Conservation (phyloP, 306 rosid genomes). For the Cucumis sativus region DNA sequence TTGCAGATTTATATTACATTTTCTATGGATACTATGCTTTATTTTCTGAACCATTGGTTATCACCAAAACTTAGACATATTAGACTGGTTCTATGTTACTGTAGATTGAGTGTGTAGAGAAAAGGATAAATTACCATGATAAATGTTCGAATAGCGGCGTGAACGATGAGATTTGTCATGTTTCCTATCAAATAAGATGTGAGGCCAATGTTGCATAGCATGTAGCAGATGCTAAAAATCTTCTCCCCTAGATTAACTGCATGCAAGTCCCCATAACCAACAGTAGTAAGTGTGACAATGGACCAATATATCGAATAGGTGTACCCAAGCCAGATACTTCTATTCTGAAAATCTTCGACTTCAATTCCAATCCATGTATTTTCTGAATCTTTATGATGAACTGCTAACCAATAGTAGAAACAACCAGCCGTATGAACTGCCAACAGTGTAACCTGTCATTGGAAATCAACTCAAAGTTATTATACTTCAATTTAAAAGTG, state of each 20-base stretch:
- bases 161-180: conserved; percentile 85
- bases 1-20: not conserved
- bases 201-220: conserved; percentile 88
- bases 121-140: conserved; percentile 27
- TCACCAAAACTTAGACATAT: not conserved
- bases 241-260: conserved; percentile 71
- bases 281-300: conserved; percentile 66
- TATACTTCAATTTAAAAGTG: not conserved
- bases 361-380: conserved; percentile 66
- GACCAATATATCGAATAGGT: conserved; percentile 78
- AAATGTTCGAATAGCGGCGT: conserved; percentile 46
- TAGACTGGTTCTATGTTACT: not conserved
- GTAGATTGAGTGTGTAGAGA: not conserved
- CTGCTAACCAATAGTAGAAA: conserved; percentile 70
- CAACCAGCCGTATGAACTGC: conserved; percentile 85
- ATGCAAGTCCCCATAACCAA: conserved; percentile 83
- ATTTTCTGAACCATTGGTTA: not conserved
- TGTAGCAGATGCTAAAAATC: conserved; percentile 49
- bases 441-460: conserved; percentile 54
- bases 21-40: not conserved
- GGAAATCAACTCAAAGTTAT: not conserved
- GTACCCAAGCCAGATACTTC: conserved; percentile 48
- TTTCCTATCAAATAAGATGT: conserved; percentile 73
- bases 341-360: conserved; percentile 29
- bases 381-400: conserved; percentile 23